phyloP scores from a whole-genome alignment of 1,139 yeast species.

The Magnusiomyces magnusii region DNA sequence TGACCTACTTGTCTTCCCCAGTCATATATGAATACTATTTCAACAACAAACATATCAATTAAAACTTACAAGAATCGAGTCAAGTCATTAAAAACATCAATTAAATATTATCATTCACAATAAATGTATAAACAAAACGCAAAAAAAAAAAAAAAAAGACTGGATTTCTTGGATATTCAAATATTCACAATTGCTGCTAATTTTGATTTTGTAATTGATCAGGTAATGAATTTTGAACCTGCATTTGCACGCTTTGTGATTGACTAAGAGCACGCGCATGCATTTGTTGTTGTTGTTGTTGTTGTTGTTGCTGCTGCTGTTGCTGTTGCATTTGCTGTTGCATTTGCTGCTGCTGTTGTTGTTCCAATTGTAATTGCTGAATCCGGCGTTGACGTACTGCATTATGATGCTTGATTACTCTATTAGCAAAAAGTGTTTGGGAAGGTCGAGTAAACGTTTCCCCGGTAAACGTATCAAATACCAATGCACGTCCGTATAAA shows the following conservation, averaged over 20 bases:
- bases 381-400: constrained; percentile 14
- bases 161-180: background rate
- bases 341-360: constrained; percentile 1
- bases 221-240: background rate
- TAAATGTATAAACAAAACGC: background rate
- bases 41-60: no score
- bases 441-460: constrained; percentile 31
- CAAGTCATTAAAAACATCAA: no score
- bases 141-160: background rate
- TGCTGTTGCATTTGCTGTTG: constrained; percentile 7
- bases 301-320: constrained; percentile 15
- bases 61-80: no score
- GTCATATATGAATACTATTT: no score
- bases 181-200: background rate
- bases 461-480: constrained; percentile 29
- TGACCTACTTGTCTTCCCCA: no score
- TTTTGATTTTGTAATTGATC: background rate
- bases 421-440: constrained; percentile 24
- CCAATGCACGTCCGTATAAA: constrained; percentile 31
- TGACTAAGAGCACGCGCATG: background rate
- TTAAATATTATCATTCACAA: background rate
- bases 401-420: constrained; percentile 20
- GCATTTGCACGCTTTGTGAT: background rate
- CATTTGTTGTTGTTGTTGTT: constrained; percentile 9
- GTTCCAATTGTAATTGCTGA: constrained; percentile 15